phyloP scores from a whole-genome alignment of 768 basidiomycete species.

The Kwoniella bestiolae region DNA sequence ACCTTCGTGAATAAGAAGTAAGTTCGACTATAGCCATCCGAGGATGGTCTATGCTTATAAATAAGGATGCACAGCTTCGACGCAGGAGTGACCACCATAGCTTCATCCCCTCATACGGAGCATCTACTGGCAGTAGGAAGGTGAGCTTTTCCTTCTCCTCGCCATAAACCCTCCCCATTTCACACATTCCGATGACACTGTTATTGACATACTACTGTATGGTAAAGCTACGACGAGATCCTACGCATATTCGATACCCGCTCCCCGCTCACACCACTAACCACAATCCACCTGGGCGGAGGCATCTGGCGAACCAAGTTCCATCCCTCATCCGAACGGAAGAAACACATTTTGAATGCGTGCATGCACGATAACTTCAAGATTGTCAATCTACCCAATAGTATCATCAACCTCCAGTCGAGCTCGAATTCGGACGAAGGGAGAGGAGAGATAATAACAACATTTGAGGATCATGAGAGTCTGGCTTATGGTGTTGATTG shows the following conservation, averaged over 20 bases:
- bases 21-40: neutral
- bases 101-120: slow-evolving; percentile 77
- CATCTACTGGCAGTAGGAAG: slow-evolving; percentile 88
- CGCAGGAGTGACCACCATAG: slow-evolving; percentile 88
- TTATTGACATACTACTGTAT: neutral
- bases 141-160: slow-evolving; percentile 61
- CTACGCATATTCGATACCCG: slow-evolving; percentile 84
- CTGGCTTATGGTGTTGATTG: slow-evolving; percentile 94
- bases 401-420: neutral
- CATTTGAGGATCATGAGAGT: slow-evolving; percentile 76
- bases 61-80: slow-evolving; percentile 68
- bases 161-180: no score
- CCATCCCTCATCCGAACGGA: slow-evolving; percentile 76
- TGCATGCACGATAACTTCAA: slow-evolving; percentile 99
- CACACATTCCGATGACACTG: neutral
- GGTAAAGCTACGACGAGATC: slow-evolving; percentile 75
- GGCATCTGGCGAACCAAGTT: slow-evolving; percentile 96
- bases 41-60: neutral
- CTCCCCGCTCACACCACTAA: slow-evolving; percentile 67
- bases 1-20: slow-evolving; percentile 75
- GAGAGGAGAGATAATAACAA: slow-evolving; percentile 60
- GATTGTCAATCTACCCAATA: slow-evolving; percentile 64
- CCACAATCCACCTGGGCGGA: slow-evolving; percentile 74
- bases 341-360: slow-evolving; percentile 80
- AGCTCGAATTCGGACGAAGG: slow-evolving; percentile 18